Conservation (phyloP, 768 basidiomycete species). For the Hericium erinaceus region DNA sequence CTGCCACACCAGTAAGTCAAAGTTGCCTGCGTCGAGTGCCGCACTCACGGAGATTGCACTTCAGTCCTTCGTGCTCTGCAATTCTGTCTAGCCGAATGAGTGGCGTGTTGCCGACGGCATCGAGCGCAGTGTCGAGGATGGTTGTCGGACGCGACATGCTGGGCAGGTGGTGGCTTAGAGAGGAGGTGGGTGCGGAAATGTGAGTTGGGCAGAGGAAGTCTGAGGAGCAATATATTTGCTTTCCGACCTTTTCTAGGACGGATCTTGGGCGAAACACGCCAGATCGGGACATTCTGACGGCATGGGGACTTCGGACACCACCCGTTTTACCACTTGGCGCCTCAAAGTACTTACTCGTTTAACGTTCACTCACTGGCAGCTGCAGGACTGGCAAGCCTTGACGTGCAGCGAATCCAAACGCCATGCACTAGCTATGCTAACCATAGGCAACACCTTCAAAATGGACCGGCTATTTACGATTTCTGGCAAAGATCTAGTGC, state of each 20-base stretch:
- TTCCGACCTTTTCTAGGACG: neutral
- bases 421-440: too few relatives aligned
- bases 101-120: slow-evolving; percentile 86
- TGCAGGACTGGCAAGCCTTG: too few relatives aligned
- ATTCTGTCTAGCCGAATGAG: slow-evolving; percentile 80
- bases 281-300: neutral
- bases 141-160: slow-evolving; percentile 25
- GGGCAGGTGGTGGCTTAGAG: neutral
- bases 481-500: too few relatives aligned
- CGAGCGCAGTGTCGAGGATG: slow-evolving; percentile 72
- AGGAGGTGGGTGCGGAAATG: neutral
- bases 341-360: too few relatives aligned
- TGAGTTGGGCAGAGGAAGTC: neutral
- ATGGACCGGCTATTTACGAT: too few relatives aligned
- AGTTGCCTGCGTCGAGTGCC: neutral
- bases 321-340: neutral
- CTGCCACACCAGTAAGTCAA: slow-evolving; percentile 26
- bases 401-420: too few relatives aligned
- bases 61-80: slow-evolving; percentile 60
- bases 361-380: too few relatives aligned
- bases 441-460: too few relatives aligned
- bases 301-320: neutral
- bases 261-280: neutral
- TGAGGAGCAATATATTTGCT: neutral
- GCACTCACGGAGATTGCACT: slow-evolving; percentile 81